Conservation (phyloP, 2,329 filamentous ascomycete genomes). For the Cladosporium sp. region DNA sequence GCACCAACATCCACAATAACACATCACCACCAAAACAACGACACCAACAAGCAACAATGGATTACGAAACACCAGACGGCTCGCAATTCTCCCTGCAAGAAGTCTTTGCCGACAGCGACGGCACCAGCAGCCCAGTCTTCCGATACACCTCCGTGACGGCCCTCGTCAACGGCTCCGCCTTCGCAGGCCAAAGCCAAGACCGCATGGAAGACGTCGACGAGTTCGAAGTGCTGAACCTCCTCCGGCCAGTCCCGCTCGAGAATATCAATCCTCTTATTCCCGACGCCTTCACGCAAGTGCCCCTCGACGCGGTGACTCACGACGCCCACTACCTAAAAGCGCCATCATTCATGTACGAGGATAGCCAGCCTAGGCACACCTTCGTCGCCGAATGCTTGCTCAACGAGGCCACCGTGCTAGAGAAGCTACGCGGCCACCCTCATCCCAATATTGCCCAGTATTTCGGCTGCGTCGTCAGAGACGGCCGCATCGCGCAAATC, state of each 20-base stretch:
- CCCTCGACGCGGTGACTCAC: constrained; percentile 23
- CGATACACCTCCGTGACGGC: constrained; percentile 32
- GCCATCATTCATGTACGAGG: constrained; percentile 35
- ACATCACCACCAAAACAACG: neutral
- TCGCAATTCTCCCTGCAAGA: constrained; percentile 34
- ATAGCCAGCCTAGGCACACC: constrained; percentile 32
- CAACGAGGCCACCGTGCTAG: constrained; percentile 33
- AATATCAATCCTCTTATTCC: constrained; percentile 34
- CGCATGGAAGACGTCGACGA: constrained; percentile 31
- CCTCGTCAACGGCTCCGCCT: constrained; percentile 34
- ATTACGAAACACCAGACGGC: constrained; percentile 35
- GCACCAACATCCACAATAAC: neutral
- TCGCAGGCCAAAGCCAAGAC: constrained; percentile 27
- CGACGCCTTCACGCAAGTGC: constrained; percentile 25
- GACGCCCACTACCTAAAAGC: constrained; percentile 36
- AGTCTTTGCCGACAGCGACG: constrained; percentile 24
- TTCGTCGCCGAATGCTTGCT: constrained; percentile 36
- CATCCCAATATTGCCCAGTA: constrained; percentile 37
- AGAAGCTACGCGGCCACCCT: constrained; percentile 31
- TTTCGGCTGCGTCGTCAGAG: constrained; percentile 35
- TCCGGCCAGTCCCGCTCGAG: constrained; percentile 31
- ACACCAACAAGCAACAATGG: constrained; percentile 25
- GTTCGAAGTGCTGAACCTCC: constrained; percentile 28
- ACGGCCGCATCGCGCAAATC: constrained; percentile 34
- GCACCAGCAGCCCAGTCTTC: constrained; percentile 21